Conservation (phyloP, 305 asterid species). For the Stenogyne calaminthoides region DNA sequence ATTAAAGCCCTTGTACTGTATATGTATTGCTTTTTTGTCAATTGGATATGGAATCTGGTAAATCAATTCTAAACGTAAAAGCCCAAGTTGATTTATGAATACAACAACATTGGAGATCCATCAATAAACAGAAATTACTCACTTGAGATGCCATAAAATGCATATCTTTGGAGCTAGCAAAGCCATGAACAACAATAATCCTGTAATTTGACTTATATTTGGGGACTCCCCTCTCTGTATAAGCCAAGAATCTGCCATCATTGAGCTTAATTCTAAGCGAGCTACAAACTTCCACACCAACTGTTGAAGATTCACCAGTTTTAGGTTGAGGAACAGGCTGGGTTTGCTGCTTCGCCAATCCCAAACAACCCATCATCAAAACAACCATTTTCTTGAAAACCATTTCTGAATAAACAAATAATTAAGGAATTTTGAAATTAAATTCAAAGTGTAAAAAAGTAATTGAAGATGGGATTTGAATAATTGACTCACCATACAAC, state of each 20-base stretch:
- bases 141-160: conserved; percentile 79
- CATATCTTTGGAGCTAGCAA: conserved; percentile 91
- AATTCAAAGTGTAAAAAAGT: not conserved
- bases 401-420: conserved; percentile 45
- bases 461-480: conserved; percentile 22
- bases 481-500: conserved; percentile 3
- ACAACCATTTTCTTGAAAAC: conserved; percentile 62
- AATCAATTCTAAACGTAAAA: conserved; percentile 3
- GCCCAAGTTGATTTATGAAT: conserved; percentile 15
- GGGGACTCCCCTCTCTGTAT: conserved; percentile 85
- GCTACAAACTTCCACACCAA: conserved; percentile 24
- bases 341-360: conserved; percentile 60
- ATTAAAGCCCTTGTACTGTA: too few relatives aligned
- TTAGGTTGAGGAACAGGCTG: conserved; percentile 45
- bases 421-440: not conserved
- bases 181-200: conserved; percentile 82
- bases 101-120: conserved; percentile 15
- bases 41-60: not conserved
- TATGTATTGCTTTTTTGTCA: too few relatives aligned
- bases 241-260: conserved; percentile 89
- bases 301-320: conserved; percentile 38
- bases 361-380: conserved; percentile 82
- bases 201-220: conserved; percentile 59
- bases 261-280: conserved; percentile 59
- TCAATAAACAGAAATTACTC: conserved; percentile 13